Percentiles rank a stretch among this genome's conserved stretches.
Conservation (phyloP, 345 rosid species). For the Euphorbia peplus region DNA sequence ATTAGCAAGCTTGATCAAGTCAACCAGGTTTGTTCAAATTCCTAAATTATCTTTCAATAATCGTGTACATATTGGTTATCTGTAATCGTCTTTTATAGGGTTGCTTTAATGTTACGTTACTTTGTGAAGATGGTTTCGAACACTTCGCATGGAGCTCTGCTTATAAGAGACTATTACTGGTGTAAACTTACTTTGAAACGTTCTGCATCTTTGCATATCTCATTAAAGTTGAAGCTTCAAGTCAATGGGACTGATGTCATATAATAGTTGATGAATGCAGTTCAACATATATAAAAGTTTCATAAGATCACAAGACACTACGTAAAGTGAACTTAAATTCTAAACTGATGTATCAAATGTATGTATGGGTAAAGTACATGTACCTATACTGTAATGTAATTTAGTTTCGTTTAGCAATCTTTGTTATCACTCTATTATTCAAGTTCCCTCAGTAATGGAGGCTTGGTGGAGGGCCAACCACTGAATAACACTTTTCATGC, state of each 20-base stretch:
- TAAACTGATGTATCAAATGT: background rate
- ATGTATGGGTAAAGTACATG: background rate
- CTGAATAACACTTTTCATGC: background rate
- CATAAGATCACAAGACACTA: background rate
- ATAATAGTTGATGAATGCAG: background rate
- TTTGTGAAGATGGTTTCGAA: background rate
- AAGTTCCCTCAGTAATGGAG: background rate
- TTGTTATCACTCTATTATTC: background rate
- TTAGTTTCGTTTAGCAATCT: background rate
- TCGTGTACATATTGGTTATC: background rate
- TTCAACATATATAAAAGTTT: background rate
- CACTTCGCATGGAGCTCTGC: background rate
- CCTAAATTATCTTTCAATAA: background rate
- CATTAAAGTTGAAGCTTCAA: background rate
- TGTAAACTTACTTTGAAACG: background rate
- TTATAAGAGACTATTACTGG: background rate
- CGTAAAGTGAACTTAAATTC: background rate
- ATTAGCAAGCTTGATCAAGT: constrained; percentile 99
- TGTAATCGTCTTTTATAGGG: background rate
- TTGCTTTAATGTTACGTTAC: background rate
- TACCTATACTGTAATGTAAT: background rate
- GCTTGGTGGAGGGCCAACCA: background rate
- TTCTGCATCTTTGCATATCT: background rate
- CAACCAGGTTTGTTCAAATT: constrained; percentile 63
- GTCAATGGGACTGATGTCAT: background rate